phyloP scores from a whole-genome alignment of 2,329 filamentous ascomycete species.

The Fusarium sp. region DNA sequence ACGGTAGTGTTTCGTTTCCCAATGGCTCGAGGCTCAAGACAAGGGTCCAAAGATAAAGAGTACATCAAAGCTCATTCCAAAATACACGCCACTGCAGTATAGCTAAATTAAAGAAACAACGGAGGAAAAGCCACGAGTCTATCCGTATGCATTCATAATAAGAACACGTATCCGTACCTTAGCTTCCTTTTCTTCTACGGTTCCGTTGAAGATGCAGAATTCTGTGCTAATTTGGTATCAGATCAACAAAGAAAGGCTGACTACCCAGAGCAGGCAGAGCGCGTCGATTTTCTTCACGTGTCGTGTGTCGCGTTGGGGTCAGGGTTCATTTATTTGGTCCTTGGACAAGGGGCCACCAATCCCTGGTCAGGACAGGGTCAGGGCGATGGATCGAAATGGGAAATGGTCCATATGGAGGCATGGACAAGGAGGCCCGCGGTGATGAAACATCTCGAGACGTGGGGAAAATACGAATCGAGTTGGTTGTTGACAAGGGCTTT shows the following conservation, averaged over 20 bases:
- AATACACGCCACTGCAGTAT: slow-evolving; percentile 14
- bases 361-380: slow-evolving; percentile 19
- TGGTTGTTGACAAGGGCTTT: slow-evolving; percentile 32
- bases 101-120: slow-evolving; percentile 11
- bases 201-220: slow-evolving; percentile 13
- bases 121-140: slow-evolving; percentile 7
- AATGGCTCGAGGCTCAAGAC: slow-evolving; percentile 20
- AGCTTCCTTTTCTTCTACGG: background rate
- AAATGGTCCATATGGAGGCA: slow-evolving; percentile 5
- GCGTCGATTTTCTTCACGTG: slow-evolving; percentile 28
- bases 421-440: slow-evolving; percentile 36
- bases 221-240: slow-evolving; percentile 6
- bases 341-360: background rate
- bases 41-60: slow-evolving; percentile 23
- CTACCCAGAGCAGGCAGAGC: slow-evolving; percentile 31
- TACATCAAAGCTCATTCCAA: slow-evolving; percentile 37
- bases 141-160: slow-evolving; percentile 9
- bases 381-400: slow-evolving; percentile 28
- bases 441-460: slow-evolving; percentile 48
- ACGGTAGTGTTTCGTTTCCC: slow-evolving; percentile 43
- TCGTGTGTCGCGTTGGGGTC: slow-evolving; percentile 16
- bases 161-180: slow-evolving; percentile 2
- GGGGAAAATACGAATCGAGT: slow-evolving; percentile 50
- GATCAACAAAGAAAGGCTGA: background rate
- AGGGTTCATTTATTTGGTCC: slow-evolving; percentile 24